Conservation (phyloP, 345 rosid species). For the Camelina hispida region DNA sequence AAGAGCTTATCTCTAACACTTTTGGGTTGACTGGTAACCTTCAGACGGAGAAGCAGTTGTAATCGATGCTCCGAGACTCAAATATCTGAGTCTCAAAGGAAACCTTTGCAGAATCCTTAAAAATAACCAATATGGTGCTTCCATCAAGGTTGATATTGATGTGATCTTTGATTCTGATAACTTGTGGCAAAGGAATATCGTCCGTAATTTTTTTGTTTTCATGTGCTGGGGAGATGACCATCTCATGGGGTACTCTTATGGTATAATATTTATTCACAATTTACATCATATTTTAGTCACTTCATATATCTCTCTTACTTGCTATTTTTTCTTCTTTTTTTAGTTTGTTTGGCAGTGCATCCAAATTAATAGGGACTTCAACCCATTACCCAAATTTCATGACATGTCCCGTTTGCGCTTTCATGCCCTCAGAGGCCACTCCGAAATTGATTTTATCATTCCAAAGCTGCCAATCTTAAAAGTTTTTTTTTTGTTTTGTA, state of each 20-base stretch:
- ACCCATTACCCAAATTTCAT: conserved; percentile 9
- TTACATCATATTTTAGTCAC: too few relatives aligned
- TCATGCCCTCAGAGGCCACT: conserved; percentile 26
- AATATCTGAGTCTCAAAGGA: conserved; percentile 19
- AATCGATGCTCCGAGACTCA: conserved; percentile 22
- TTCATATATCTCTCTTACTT: too few relatives aligned
- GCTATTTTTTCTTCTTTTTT: too few relatives aligned
- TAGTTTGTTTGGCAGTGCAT: conserved; percentile 5
- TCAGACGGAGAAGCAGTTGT: background rate
- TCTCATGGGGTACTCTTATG: conserved; percentile 30
- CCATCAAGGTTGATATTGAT: conserved; percentile 28
- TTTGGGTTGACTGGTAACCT: too few relatives aligned
- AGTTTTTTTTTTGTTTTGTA: too few relatives aligned
- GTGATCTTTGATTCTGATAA: too few relatives aligned
- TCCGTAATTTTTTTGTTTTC: conserved; percentile 8
- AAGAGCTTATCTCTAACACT: conserved; percentile 24
- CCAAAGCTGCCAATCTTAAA: conserved; percentile 21
- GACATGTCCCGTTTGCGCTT: conserved; percentile 15
- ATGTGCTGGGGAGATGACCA: conserved; percentile 9
- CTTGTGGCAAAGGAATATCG: background rate
- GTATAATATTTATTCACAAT: background rate
- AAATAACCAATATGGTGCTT: conserved; percentile 7
- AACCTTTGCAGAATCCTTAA: conserved; percentile 5
- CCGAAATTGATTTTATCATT: conserved; percentile 14
- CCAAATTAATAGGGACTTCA: background rate